phyloP scores from a whole-genome alignment of 768 basidiomycete genomes.

The Mycena sanguinolenta region DNA sequence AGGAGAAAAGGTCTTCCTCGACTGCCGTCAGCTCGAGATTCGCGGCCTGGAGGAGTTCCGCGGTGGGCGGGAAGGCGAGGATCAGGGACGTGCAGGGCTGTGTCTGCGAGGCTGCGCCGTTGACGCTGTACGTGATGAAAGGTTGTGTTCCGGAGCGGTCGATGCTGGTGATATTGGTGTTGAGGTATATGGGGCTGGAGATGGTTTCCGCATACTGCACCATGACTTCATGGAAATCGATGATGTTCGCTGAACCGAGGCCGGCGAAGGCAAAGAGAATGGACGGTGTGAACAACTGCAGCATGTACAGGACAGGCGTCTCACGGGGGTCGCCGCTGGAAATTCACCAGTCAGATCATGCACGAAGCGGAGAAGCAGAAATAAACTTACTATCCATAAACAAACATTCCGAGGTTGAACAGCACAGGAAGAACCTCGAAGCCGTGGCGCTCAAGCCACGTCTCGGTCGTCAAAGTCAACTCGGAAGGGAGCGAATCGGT shows the following conservation, averaged over 20 bases:
- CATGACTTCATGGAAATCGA: conserved; percentile 23
- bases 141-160: conserved; percentile 10
- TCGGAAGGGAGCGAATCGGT: too few relatives aligned
- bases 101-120: conserved; percentile 14
- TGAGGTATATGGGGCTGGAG: conserved; percentile 18
- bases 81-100: conserved; percentile 21
- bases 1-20: conserved; percentile 19
- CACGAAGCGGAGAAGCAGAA: too few relatives aligned
- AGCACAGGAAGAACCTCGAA: conserved; percentile 12
- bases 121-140: conserved; percentile 11
- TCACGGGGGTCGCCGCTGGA: too few relatives aligned
- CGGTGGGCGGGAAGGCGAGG: conserved; percentile 14
- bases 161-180: conserved; percentile 21
- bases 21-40: conserved; percentile 21
- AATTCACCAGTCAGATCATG: too few relatives aligned
- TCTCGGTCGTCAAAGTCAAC: conserved; percentile 19
- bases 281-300: conserved; percentile 15
- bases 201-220: conserved; percentile 22
- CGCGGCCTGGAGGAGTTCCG: conserved; percentile 14
- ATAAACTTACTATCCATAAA: too few relatives aligned
- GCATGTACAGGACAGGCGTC: conserved; percentile 21
- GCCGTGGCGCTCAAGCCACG: conserved; percentile 14
- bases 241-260: conserved; percentile 14
- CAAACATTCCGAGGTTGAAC: too few relatives aligned
- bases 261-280: conserved; percentile 13